phyloP scores from a whole-genome alignment of 176 grass and related monocot species.

The Chrysopogon serrulatus region DNA sequence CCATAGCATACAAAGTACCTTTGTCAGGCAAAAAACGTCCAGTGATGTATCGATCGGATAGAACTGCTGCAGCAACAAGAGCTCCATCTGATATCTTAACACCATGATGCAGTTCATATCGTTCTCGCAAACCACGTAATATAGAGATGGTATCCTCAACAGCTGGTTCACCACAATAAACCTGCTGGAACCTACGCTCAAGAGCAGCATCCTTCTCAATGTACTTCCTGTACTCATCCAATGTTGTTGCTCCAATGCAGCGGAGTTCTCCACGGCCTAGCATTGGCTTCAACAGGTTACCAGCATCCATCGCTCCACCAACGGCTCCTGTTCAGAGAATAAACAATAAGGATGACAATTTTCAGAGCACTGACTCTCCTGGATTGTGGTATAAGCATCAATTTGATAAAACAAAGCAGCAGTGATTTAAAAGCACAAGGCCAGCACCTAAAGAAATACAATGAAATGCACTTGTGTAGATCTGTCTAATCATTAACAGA shows the following conservation, averaged over 20 bases:
- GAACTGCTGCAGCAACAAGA: slow-evolving; percentile 81
- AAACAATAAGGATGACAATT: background rate
- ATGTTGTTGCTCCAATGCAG: slow-evolving; percentile 94
- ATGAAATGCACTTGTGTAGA: background rate
- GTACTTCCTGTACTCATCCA: slow-evolving; percentile 95
- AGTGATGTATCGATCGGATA: slow-evolving; percentile 93
- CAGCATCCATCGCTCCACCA: slow-evolving; percentile 90
- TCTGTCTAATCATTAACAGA: background rate
- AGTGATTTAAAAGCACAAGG: background rate
- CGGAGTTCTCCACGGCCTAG: slow-evolving; percentile 83
- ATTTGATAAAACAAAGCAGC: background rate
- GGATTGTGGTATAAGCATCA: background rate
- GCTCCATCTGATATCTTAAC: slow-evolving; percentile 94
- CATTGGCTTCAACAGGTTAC: slow-evolving; percentile 94
- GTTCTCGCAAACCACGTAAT: slow-evolving; percentile 70
- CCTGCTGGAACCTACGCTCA: slow-evolving; percentile 92
- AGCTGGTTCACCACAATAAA: slow-evolving; percentile 85
- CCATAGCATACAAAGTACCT: slow-evolving; percentile 45
- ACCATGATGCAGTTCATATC: slow-evolving; percentile 91
- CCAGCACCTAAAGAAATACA: background rate
- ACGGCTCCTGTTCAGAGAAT: slow-evolving; percentile 48
- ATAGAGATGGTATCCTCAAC: slow-evolving; percentile 91
- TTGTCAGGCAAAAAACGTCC: slow-evolving; percentile 93
- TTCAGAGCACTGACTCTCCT: background rate
- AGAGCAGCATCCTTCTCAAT: slow-evolving; percentile 97